A percentile compares a stretch with the other conserved stretches of the same genome.
Evolutionary conservation across 140 eudicot species (phyloP).

Genomic region (Anethum foeniculum): DNA sequence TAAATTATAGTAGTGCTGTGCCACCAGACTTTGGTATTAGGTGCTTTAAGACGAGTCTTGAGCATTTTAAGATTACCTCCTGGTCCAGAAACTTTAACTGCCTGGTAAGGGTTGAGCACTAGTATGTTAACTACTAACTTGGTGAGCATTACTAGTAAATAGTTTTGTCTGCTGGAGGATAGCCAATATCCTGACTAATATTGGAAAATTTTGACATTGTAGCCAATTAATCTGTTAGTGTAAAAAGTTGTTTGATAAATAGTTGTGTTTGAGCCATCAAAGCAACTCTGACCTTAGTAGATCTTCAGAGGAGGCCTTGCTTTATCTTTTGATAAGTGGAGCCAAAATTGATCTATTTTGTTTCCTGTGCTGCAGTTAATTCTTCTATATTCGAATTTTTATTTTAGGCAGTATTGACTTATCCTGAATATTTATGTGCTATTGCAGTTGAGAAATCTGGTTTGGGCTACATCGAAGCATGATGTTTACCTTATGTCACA

Average conservation of each 20-base stretch:
- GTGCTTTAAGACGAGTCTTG: not conserved
- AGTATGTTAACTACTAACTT: not conserved
- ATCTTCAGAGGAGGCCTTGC: not conserved
- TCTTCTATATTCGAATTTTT: not conserved
- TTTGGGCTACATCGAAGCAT: constrained; percentile 97
- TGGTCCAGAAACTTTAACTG: not conserved
- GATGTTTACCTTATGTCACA: constrained; percentile 86
- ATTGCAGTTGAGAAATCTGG: constrained; percentile 81
- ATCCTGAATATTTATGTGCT: not conserved
- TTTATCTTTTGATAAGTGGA: not conserved
- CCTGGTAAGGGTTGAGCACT: not conserved
- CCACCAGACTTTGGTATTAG: not conserved
- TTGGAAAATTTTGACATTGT: not conserved
- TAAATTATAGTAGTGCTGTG: not conserved
- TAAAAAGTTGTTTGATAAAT: not conserved
- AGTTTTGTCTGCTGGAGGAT: not conserved
- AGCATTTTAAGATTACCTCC: not conserved
- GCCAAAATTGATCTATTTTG: not conserved
- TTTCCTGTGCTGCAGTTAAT: not conserved
- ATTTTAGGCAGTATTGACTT: not conserved
- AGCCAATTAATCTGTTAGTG: not conserved
- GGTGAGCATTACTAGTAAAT: not conserved
- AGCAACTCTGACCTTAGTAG: not conserved
- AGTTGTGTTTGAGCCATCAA: not conserved
- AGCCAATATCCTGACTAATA: not conserved